Conservation (phyloP, 352 stramenopile species). For the Phytophthora ohioensis region DNA sequence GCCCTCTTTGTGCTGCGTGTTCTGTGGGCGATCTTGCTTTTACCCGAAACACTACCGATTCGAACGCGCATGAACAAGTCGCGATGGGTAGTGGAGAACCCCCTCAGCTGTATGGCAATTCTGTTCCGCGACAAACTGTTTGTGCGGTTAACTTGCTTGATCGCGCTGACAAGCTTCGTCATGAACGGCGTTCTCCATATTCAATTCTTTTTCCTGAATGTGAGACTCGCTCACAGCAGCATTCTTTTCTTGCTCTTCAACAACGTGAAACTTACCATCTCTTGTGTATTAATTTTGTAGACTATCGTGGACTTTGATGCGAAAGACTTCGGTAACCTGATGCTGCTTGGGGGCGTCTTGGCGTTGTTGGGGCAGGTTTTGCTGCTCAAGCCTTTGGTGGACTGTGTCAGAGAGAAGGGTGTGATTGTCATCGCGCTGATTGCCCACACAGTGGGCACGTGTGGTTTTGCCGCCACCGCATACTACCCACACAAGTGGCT, state of each 20-base stretch:
- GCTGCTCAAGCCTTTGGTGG: conserved; percentile 71
- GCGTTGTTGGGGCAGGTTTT: conserved; percentile 68
- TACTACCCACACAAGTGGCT: conserved; percentile 71
- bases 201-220: conserved; percentile 79
- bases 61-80: conserved; percentile 43
- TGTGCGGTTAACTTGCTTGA: conserved; percentile 67
- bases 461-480: conserved; percentile 47
- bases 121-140: conserved; percentile 73
- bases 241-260: not conserved
- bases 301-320: conserved; percentile 75
- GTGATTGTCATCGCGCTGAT: conserved; percentile 72
- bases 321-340: conserved; percentile 66
- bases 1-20: conserved; percentile 61
- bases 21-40: conserved; percentile 61
- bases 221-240: conserved; percentile 16
- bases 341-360: conserved; percentile 62
- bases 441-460: conserved; percentile 49
- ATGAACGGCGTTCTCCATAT: conserved; percentile 67
- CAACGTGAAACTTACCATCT: conserved; percentile 9
- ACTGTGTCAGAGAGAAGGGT: conserved; percentile 64
- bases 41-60: conserved; percentile 66
- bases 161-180: conserved; percentile 77
- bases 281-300: conserved; percentile 28
- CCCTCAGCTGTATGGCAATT: conserved; percentile 70
- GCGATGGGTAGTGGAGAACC: conserved; percentile 55